Base-by-base conservation (phyloP, 805 yeast genomes). In the Jamesozyma gamospora region DNA sequence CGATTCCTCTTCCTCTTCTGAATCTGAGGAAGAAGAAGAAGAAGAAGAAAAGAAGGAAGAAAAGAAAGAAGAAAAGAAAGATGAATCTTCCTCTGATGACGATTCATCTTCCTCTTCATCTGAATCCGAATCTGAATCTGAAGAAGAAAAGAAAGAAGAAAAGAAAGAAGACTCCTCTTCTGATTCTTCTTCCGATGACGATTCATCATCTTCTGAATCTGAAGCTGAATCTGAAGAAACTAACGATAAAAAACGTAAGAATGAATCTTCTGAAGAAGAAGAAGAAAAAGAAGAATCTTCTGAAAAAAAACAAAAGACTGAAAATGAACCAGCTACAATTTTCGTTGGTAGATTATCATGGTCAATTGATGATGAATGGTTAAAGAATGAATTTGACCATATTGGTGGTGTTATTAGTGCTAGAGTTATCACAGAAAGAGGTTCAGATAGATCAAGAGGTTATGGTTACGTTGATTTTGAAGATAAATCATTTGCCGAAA, bases 261-360 rank as follows among this genome's bases (percentile, higher is more conserved):
- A 52, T 38, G 63, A 27, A 27, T 11, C 13, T 6, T 27, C 28
- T 27, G 28, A 61, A 47, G 24, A 21, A 21, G 24, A 21, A 21
- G 8, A 21, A 21, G 66, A 58, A n/a, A 36, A 32, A 14, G 63
- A 45, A 54, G 59, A 52, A 55, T 66, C 52, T 39, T 53, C 50
- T 38, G 48, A 45, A 34, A 82, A 80, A 71, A 77, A 75, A 63
- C 66, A 67, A 49, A 74, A 49, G 41, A 71, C 69, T 49, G 54
- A 60, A 39, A 70, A 65, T 50, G 94, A 81, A 66, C 81, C 87
- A 53, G 83, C 90, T 44, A 90, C 97, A 45, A 65, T 92, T 50
- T 92, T 92, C 57, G 97, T 88, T 49, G 98, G 98, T 57, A 81
- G 97, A 71, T 76, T 92, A 58, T 87, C 97, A 16, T 92, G 97